Evolutionary conservation across 2,329 filamentous ascomycete genomes (phyloP).

Genomic region (Ceratocystis cubensis): DNA sequence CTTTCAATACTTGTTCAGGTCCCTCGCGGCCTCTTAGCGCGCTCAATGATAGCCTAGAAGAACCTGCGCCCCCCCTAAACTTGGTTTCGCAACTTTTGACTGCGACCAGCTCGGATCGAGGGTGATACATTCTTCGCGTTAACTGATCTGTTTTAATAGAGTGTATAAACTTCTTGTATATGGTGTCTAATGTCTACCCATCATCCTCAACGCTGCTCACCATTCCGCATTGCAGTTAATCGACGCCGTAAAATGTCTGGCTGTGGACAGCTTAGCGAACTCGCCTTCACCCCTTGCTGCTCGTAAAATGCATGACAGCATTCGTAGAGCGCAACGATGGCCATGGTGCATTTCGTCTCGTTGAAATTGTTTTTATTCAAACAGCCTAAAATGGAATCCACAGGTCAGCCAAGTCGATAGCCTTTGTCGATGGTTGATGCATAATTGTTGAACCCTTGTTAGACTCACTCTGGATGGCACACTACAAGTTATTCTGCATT

Average conservation of each 20-base stretch:
- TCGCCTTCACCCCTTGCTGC: conserved; percentile 61
- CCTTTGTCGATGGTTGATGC: conserved; percentile 32
- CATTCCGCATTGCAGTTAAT: conserved; percentile 10
- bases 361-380: conserved; percentile 73
- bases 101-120: conserved; percentile 30
- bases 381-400: conserved; percentile 52
- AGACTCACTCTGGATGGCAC: conserved; percentile 70
- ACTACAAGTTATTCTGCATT: conserved; percentile 38
- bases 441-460: neutral
- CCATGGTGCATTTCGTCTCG: conserved; percentile 65
- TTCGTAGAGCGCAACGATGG: conserved; percentile 79
- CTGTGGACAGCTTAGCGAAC: conserved; percentile 74
- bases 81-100: conserved; percentile 40
- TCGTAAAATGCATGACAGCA: conserved; percentile 87
- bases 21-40: conserved; percentile 70
- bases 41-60: conserved; percentile 96
- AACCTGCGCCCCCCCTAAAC: conserved; percentile 55
- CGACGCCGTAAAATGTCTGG: conserved; percentile 53
- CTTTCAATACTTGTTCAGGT: conserved; percentile 87
- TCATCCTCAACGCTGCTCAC: neutral
- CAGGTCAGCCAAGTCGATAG: conserved; percentile 70
- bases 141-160: neutral
- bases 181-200: neutral
- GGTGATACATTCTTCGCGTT: conserved; percentile 22
- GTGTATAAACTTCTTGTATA: neutral